Conservation (phyloP, 139 green algal species). For the Coelastrella sp. region DNA sequence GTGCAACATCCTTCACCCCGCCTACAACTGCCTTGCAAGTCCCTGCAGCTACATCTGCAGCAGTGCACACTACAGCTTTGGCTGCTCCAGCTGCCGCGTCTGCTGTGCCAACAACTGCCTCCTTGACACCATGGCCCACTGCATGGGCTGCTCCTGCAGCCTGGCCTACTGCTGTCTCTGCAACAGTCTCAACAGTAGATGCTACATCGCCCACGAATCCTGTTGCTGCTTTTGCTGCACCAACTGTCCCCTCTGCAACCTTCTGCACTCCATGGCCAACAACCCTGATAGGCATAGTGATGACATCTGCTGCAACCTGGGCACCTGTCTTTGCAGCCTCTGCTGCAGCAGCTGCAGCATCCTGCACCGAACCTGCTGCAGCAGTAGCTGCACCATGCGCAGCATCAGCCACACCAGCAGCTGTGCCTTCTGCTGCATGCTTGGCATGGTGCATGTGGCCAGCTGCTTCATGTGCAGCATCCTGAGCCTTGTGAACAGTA, state of each 20-base stretch:
- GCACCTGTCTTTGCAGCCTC: not conserved
- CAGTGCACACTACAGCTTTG: not conserved
- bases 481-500: conserved; percentile 40
- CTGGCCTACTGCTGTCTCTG: not conserved
- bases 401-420: not conserved
- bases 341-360: not conserved
- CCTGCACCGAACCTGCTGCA: not conserved
- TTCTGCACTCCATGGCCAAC: not conserved
- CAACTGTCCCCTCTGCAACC: not conserved
- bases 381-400: not conserved
- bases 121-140: not conserved
- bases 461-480: conserved; percentile 18
- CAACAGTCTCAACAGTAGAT: not conserved
- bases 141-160: not conserved
- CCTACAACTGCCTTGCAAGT: not conserved
- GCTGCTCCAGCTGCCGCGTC: not conserved
- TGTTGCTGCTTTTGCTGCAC: not conserved
- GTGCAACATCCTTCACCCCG: not conserved
- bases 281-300: not conserved
- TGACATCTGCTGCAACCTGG: not conserved
- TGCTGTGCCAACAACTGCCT: not conserved
- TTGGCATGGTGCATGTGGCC: not conserved
- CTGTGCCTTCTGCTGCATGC: not conserved
- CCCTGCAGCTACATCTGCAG: not conserved
- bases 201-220: not conserved